phyloP scores from a whole-genome alignment of 2,329 filamentous ascomycete species.

The Sporothrix mexicana region DNA sequence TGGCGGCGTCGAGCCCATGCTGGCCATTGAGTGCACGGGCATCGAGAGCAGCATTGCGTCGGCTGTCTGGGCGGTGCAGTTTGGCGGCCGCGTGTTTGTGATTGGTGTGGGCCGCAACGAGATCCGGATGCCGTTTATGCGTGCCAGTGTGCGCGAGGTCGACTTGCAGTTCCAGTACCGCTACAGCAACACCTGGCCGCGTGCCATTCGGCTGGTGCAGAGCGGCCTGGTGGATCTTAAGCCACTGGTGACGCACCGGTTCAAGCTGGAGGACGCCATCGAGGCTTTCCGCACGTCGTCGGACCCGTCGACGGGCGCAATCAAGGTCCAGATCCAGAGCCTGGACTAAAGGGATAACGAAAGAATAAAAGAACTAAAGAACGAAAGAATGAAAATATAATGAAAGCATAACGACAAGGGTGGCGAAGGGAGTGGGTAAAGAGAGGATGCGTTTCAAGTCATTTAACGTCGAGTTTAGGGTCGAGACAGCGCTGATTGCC shows the following conservation, averaged over 20 bases:
- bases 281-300: slow-evolving; percentile 89
- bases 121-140: slow-evolving; percentile 95
- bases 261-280: slow-evolving; percentile 81
- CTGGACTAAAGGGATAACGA: slow-evolving; percentile 50
- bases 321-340: slow-evolving; percentile 95
- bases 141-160: slow-evolving; percentile 86
- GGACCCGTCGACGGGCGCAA: slow-evolving; percentile 89
- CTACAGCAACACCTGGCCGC: slow-evolving; percentile 95
- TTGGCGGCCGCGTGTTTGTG: slow-evolving; percentile 96
- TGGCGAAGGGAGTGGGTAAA: background rate
- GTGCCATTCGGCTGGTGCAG: slow-evolving; percentile 85
- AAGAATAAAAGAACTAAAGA: background rate
- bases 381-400: background rate
- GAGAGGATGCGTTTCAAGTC: background rate
- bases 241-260: slow-evolving; percentile 87
- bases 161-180: slow-evolving; percentile 97
- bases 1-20: slow-evolving; percentile 78
- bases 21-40: slow-evolving; percentile 92
- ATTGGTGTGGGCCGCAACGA: slow-evolving; percentile 95
- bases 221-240: slow-evolving; percentile 82
- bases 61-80: slow-evolving; percentile 89
- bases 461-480: background rate
- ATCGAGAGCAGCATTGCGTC: slow-evolving; percentile 86
- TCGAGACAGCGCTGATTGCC: background rate
- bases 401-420: background rate